phyloP scores from a whole-genome alignment of 2,329 filamentous ascomycete species.

The Catunica adiposa region DNA sequence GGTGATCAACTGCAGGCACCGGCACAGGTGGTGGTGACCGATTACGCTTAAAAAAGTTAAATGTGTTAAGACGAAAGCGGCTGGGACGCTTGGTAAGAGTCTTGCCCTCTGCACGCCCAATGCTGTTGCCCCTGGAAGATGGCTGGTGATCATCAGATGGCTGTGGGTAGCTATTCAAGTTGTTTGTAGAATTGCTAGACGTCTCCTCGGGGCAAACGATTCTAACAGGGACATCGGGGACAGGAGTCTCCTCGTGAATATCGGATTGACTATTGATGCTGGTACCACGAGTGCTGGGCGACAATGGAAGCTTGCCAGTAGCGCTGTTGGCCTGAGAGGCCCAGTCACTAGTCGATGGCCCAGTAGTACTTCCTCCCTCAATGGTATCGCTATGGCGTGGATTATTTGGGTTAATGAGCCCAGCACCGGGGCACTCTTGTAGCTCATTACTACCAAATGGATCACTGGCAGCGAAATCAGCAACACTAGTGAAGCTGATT shows the following conservation, averaged over 20 bases:
- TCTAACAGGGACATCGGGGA: conserved; percentile 8
- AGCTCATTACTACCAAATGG: conserved; percentile 26
- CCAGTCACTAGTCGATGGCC: conserved; percentile 40
- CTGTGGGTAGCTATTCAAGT: conserved; percentile 9
- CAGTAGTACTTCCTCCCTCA: conserved; percentile 38
- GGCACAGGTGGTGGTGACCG: conserved; percentile 21
- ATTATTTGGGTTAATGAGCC: conserved; percentile 22
- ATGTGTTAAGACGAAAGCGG: conserved; percentile 45
- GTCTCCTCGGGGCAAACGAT: conserved; percentile 12
- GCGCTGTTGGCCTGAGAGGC: conserved; percentile 46
- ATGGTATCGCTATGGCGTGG: conserved; percentile 46
- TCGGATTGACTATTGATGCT: conserved; percentile 48
- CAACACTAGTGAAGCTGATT: conserved; percentile 27
- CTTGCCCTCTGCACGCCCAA: conserved; percentile 32
- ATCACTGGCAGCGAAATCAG: conserved; percentile 33
- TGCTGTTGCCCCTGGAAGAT: conserved; percentile 21
- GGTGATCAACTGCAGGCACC: conserved; percentile 3
- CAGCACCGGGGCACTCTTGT: conserved; percentile 1
- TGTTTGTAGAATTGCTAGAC: conserved; percentile 2
- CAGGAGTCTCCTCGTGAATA: conserved; percentile 30
- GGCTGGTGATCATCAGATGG: conserved; percentile 11
- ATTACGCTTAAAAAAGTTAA: conserved; percentile 39
- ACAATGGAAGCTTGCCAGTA: conserved; percentile 46
- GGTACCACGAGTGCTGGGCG: conserved; percentile 48
- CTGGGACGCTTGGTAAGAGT: conserved; percentile 45